Evolutionary conservation across 1,284 basidiomycete species (phyloP).

Genomic region (Acaromyces ingoldii): DNA sequence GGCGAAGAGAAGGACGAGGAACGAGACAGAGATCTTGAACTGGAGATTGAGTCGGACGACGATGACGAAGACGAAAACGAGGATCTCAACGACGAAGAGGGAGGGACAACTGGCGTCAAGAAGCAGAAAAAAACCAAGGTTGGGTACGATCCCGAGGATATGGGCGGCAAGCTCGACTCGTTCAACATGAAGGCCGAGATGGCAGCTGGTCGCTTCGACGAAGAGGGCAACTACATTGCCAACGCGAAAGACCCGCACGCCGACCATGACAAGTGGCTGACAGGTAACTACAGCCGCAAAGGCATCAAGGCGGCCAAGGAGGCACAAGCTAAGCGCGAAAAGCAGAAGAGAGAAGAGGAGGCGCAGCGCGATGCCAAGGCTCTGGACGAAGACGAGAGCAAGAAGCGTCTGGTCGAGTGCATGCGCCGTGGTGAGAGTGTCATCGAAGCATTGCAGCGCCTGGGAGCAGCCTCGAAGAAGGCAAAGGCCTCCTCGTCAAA

Average conservation of each 20-base stretch:
- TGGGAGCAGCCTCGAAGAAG: constrained; percentile 61
- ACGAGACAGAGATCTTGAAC: constrained; percentile 32
- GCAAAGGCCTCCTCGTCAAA: constrained; percentile 62
- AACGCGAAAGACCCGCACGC: constrained; percentile 79
- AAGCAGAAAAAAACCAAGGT: constrained; percentile 10
- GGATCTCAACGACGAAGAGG: constrained; percentile 13
- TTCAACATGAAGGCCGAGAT: constrained; percentile 99
- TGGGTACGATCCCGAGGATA: constrained; percentile 48
- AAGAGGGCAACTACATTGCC: constrained; percentile 78
- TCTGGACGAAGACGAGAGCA: constrained; percentile 59
- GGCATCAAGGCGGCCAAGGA: constrained; percentile 77
- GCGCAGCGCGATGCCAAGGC: constrained; percentile 68
- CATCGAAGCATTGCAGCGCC: constrained; percentile 76
- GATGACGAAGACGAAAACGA: constrained; percentile 12
- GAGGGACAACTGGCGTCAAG: constrained; percentile 18
- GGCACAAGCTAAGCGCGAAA: constrained; percentile 59
- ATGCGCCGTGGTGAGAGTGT: constrained; percentile 87
- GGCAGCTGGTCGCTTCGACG: constrained; percentile 91
- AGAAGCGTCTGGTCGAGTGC: constrained; percentile 56
- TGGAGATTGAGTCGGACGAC: constrained; percentile 39
- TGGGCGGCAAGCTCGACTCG: constrained; percentile 86
- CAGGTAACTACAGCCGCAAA: constrained; percentile 70
- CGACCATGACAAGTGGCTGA: constrained; percentile 91
- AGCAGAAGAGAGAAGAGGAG: constrained; percentile 47
- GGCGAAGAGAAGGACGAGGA: constrained; percentile 32